Evolutionary conservation across 2,329 filamentous ascomycete genomes (phyloP), one percentile per base, ranked within the genome.

Genomic region (Penicillium sp.): DNA sequence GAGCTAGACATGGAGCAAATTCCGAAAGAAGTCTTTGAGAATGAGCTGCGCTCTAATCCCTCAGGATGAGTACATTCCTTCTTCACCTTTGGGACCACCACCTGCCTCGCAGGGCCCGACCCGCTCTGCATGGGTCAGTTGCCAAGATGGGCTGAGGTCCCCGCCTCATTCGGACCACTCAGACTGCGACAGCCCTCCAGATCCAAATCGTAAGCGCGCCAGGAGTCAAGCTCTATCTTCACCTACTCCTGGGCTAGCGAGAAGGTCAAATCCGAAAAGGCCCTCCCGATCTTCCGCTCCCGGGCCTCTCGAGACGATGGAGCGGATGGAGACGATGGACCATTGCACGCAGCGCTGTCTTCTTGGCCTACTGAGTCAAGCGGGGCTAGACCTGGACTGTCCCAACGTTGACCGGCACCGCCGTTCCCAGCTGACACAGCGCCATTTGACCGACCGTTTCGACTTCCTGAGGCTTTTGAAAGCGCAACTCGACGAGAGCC

Each of bases 291-390:
- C n/a, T n/a, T n/a, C n/a, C n/a, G n/a, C n/a, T n/a, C n/a, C n/a
- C n/a, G 29, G 29, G 29, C 29, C 8, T 33, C 29, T 33, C 15
- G 15, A 33, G 29, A 23, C 42, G 12, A 23, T 31, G 28, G 42
- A 45, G 15, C 24, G 18, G 18, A 45, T 18, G 10, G 26, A 45
- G 18, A 6, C 28, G n/a, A 8, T 45, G 10, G 42, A 45, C 15
- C 33, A 45, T 16, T 45, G 42, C n/a, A 8, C 42, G 42, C 42
- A 45, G 42, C 24, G 42, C 42, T 45, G 42, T 31, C 42, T 45
- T 45, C 42, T 45, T 21, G 42, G 42, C 18, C 42, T 45, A 16
- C 28, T 23, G 18, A 16, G 18, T 21, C 42, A 16, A 6, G 42
- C 15, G 24, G 28, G 33, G 42, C 28, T 45, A 45, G 42, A 45